These are phyloP conservation scores for Blastocystis sp. DNA, from an alignment of 352 stramenopile genomes.

Conservation along the genomic window DNA sequence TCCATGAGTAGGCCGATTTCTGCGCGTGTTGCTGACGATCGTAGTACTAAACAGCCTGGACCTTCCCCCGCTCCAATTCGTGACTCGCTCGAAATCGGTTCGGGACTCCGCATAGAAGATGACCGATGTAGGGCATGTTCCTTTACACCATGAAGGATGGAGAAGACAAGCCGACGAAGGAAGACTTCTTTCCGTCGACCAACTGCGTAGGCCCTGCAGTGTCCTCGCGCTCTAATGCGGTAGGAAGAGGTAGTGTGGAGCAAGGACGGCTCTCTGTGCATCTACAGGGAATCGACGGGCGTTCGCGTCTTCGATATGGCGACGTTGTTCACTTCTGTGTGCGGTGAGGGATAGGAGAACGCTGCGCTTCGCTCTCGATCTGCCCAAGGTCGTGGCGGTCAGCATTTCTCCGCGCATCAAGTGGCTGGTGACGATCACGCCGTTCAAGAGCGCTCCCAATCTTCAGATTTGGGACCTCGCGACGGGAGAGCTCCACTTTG, in stretches of 20 bases:
- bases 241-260: conserved; percentile 57
- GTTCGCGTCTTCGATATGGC: conserved; percentile 44
- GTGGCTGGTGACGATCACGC: conserved; percentile 43
- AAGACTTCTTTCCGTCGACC: conserved; percentile 24
- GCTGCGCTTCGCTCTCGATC: neutral
- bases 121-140: conserved; percentile 6
- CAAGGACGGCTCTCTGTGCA: conserved; percentile 18
- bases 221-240: neutral
- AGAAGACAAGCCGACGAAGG: conserved; percentile 22
- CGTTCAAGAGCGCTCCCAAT: conserved; percentile 31
- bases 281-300: conserved; percentile 41
- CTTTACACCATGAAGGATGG: conserved; percentile 37
- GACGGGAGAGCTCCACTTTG: conserved; percentile 27
- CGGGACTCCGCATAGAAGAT: neutral
- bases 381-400: conserved; percentile 41
- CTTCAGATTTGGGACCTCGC: conserved; percentile 52
- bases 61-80: conserved; percentile 22
- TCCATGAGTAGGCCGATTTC: neutral
- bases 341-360: conserved; percentile 6
- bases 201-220: conserved; percentile 1
- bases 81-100: conserved; percentile 40
- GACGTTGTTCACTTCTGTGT: neutral
- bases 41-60: neutral
- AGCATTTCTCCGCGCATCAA: conserved; percentile 42
- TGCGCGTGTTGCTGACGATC: neutral